Base-by-base conservation (phyloP, 331 rosid species). In the Malus hybrid region DNA sequence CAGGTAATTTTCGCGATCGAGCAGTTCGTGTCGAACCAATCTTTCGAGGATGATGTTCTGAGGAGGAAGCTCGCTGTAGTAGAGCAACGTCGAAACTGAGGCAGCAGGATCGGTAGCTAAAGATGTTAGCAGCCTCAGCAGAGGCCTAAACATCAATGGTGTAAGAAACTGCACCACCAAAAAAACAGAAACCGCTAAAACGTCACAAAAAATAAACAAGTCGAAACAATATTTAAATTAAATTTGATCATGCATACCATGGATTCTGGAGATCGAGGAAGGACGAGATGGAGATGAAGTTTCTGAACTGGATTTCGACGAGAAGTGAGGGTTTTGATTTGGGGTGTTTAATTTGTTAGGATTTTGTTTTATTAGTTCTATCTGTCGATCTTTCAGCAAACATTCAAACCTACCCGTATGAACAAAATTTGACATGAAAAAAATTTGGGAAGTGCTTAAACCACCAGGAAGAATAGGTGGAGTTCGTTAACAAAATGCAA, bases 361-460 rank as follows among this genome's bases (percentile, higher is more conserved):
- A 50, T 68, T 20, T 36, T 36, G 8, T 8, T 42, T 42, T 42
- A 42, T 42, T 42, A 10, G 13, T 42, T 1, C 13, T 16, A 61
- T 39, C 77, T 70, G 70, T 46, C 72, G 10, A 63, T 39, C 56
- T 42, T 73, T 28, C 74, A 81, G 53, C 90, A 26, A 68, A 63
- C 81, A 80, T 80, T 87, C 90, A 70, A 33, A 82, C 86, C 88
- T 77, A 87, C 78, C 81, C 32, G 13, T 42, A 13, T 42, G 48
- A 42, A 42, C 9, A 10, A 42, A 10, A 39, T 10, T 42, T 42
- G 13, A 10, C 13, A 42, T 42, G 44, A 39, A 39, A 10, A 39
- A 39, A 39, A 39, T 9, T 39, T 39, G 11, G 46, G 46, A 10
- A 39, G 46, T 39, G 46, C 46, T 39, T 39, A 39, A 39, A 10